Conservation (phyloP, 257 asterid species). For the Forsythia viridissima region DNA sequence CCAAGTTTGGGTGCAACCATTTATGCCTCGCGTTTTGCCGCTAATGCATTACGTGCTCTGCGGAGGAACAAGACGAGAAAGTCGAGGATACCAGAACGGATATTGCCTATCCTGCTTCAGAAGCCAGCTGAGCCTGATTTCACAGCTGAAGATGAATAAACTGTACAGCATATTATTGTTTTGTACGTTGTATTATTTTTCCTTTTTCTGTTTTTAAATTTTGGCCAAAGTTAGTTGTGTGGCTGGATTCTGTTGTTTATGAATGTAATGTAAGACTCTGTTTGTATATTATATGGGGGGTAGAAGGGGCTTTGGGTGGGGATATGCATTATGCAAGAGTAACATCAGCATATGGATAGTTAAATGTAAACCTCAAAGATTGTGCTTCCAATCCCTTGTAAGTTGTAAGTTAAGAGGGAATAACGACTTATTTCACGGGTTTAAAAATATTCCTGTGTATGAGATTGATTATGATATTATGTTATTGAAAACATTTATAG, state of each 20-base stretch:
- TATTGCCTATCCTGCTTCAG: conserved; percentile 75
- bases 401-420: no score
- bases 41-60: conserved; percentile 74
- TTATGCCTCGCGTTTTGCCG: conserved; percentile 90
- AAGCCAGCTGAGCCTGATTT: conserved; percentile 98
- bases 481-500: no score
- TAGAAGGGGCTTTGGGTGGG: no score
- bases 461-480: no score
- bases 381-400: no score
- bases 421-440: no score
- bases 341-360: no score
- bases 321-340: no score
- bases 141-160: conserved; percentile 58
- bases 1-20: conserved; percentile 92
- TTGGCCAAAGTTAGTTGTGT: not conserved
- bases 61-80: conserved; percentile 61
- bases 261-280: not conserved
- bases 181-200: conserved; percentile 27
- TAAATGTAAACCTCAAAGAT: no score
- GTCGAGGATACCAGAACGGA: conserved; percentile 67
- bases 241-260: not conserved
- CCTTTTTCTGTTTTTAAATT: not conserved
- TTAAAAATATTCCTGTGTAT: no score
- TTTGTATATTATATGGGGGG: no score
- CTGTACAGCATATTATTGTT: conserved; percentile 19